Conservation (phyloP, 2,329 filamentous ascomycete genomes). For the Microcyclosporella mali region DNA sequence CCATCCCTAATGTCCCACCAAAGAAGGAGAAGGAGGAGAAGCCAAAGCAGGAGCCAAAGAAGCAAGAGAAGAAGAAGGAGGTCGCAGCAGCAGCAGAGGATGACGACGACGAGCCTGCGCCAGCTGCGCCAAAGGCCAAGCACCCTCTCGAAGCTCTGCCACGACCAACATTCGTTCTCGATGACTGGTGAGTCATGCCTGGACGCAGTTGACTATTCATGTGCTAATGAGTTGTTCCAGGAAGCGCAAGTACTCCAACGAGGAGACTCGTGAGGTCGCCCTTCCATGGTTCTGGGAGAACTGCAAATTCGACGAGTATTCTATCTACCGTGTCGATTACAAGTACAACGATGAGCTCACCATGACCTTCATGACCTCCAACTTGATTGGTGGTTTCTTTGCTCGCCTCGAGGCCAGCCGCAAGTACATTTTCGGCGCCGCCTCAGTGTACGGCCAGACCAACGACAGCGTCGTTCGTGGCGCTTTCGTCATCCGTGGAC, state of each 20-base stretch:
- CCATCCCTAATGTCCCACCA: slow-evolving; percentile 65
- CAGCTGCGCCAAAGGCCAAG: slow-evolving; percentile 77
- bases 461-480: slow-evolving; percentile 88
- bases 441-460: slow-evolving; percentile 81
- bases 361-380: slow-evolving; percentile 97
- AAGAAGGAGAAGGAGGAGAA: slow-evolving; percentile 54
- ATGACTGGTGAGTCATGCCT: slow-evolving; percentile 63
- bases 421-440: slow-evolving; percentile 93
- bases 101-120: slow-evolving; percentile 55
- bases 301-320: slow-evolving; percentile 90
- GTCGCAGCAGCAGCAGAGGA: slow-evolving; percentile 48
- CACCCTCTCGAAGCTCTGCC: slow-evolving; percentile 85
- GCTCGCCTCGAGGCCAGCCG: slow-evolving; percentile 91
- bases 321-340: slow-evolving; percentile 89
- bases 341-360: slow-evolving; percentile 99
- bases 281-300: slow-evolving; percentile 99
- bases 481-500: slow-evolving; percentile 89
- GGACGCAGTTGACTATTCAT: not conserved
- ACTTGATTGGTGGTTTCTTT: slow-evolving; percentile 97
- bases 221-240: slow-evolving; percentile 13
- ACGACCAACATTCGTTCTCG: slow-evolving; percentile 72
- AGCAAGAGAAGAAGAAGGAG: slow-evolving; percentile 45
- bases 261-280: slow-evolving; percentile 71
- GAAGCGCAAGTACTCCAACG: slow-evolving; percentile 98
- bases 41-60: slow-evolving; percentile 60